Evolutionary conservation across 345 rosid species (phyloP).

Genomic region (Iberis pinnata): DNA sequence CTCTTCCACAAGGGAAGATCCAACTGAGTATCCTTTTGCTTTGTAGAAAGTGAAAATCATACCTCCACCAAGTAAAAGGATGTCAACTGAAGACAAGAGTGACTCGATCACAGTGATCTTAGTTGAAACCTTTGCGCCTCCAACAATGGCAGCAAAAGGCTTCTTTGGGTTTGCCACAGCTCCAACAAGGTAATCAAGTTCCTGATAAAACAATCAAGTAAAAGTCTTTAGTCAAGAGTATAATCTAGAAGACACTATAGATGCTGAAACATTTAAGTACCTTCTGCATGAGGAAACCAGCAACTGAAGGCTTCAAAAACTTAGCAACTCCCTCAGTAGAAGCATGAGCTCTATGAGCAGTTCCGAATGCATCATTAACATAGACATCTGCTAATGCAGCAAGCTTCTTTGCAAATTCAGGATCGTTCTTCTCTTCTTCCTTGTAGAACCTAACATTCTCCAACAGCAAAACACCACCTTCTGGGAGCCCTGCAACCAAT

Average conservation of each 20-base stretch:
- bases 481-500: slow-evolving; percentile 70
- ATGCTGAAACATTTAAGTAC: slow-evolving; percentile 21
- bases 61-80: slow-evolving; percentile 83
- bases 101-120: slow-evolving; percentile 94
- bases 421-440: slow-evolving; percentile 94
- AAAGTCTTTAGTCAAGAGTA: not conserved
- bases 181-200: slow-evolving; percentile 90
- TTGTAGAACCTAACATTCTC: slow-evolving; percentile 89
- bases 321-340: slow-evolving; percentile 93
- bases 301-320: slow-evolving; percentile 84
- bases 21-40: slow-evolving; percentile 71
- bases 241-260: not conserved
- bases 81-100: slow-evolving; percentile 59
- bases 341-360: slow-evolving; percentile 98
- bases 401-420: slow-evolving; percentile 90
- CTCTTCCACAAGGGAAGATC: slow-evolving; percentile 82
- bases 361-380: slow-evolving; percentile 95
- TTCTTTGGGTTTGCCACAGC: slow-evolving; percentile 83
- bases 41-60: slow-evolving; percentile 90
- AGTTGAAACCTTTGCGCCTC: slow-evolving; percentile 93
- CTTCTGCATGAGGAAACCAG: slow-evolving; percentile 96
- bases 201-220: slow-evolving; percentile 34
- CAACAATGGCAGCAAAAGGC: slow-evolving; percentile 96
- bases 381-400: slow-evolving; percentile 81
- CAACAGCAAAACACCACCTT: slow-evolving; percentile 82